Conservation (phyloP, 805 yeast genomes). For the Starmerella etchellsii region DNA sequence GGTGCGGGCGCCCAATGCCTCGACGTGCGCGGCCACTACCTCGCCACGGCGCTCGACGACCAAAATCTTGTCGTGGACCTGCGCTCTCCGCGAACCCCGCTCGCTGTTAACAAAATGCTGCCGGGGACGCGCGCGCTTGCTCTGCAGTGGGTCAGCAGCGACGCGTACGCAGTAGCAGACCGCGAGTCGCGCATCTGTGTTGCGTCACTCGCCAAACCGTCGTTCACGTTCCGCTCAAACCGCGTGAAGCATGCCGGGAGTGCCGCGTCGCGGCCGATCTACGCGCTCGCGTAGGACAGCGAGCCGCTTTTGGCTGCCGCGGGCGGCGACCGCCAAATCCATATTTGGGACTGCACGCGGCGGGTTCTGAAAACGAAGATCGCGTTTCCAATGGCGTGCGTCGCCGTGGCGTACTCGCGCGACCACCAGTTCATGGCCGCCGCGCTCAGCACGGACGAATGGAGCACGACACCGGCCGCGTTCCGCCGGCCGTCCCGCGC, state of each 20-base stretch:
- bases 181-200: slow-evolving; percentile 8
- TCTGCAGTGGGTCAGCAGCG: slow-evolving; percentile 2
- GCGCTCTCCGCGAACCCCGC: background rate
- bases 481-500: no score
- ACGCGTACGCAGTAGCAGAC: slow-evolving; percentile 9
- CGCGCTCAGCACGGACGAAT: slow-evolving; percentile 12
- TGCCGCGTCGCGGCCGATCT: slow-evolving; percentile 7
- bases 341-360: slow-evolving; percentile 9
- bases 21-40: background rate
- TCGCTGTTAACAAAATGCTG: background rate
- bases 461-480: no score
- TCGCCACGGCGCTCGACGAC: background rate
- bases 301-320: slow-evolving; percentile 4
- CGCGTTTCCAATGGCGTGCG: slow-evolving; percentile 10
- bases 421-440: slow-evolving; percentile 6
- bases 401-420: slow-evolving; percentile 7
- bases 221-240: slow-evolving; percentile 9
- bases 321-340: slow-evolving; percentile 9
- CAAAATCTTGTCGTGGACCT: slow-evolving; percentile 1
- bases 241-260: background rate
- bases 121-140: background rate
- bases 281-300: slow-evolving; percentile 2
- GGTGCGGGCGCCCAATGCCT: background rate
- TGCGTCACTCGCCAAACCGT: background rate
- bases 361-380: slow-evolving; percentile 1